phyloP scores from a whole-genome alignment of 257 asterid genomes.

The Ligustrum vulgare region DNA sequence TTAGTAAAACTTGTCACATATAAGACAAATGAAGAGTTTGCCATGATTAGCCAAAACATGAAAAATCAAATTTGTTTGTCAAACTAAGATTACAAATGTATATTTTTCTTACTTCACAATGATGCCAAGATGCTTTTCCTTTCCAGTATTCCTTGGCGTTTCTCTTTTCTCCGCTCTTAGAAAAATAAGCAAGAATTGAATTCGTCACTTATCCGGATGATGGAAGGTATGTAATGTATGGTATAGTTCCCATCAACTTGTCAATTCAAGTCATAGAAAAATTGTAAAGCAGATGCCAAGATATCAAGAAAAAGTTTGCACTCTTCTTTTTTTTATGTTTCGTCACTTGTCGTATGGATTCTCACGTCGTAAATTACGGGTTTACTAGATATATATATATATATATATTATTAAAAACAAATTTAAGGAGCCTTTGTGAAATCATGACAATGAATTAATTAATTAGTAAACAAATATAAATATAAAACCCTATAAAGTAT shows the following conservation, averaged over 20 bases:
- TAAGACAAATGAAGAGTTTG: conserved; percentile 19
- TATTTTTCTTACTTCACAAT: conserved; percentile 15
- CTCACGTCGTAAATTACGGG: background rate
- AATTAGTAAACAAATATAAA: no score
- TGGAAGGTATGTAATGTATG: conserved; percentile 17
- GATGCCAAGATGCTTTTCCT: conserved; percentile 22
- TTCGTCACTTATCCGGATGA: conserved; percentile 27
- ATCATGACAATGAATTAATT: background rate
- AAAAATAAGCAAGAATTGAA: conserved; percentile 26
- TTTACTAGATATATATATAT: no score
- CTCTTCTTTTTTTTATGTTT: background rate
- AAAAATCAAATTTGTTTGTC: conserved; percentile 11
- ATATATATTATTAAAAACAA: background rate
- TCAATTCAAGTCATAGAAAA: conserved; percentile 23
- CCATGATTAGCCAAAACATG: conserved; percentile 29
- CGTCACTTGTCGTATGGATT: background rate
- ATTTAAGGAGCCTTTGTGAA: background rate
- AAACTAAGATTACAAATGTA: conserved; percentile 16
- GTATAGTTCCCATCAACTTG: conserved; percentile 20
- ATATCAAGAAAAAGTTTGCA: conserved; percentile 12
- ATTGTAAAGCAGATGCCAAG: conserved; percentile 28
- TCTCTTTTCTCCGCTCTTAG: background rate
- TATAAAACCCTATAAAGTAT: background rate
- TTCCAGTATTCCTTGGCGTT: conserved; percentile 9
- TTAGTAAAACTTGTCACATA: conserved; percentile 15